phyloP scores from a whole-genome alignment of 257 asterid species.

The Anisodus tanguticus region DNA sequence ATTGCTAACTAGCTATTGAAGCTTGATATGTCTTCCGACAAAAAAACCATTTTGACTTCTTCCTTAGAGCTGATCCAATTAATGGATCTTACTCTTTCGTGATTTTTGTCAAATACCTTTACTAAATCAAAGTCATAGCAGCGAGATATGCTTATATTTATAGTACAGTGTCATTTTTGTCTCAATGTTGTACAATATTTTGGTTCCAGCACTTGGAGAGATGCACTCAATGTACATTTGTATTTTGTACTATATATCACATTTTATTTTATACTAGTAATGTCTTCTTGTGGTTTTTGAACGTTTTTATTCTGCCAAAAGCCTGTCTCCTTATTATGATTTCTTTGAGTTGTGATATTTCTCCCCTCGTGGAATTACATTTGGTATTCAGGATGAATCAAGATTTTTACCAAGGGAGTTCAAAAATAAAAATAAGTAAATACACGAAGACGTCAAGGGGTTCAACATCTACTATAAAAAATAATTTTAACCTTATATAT shows the following conservation, averaged over 20 bases:
- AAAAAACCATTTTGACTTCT: not conserved
- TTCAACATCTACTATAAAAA: no score
- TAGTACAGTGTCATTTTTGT: not conserved
- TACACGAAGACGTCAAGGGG: no score
- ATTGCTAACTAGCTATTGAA: not conserved
- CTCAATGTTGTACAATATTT: not conserved
- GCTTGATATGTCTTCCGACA: not conserved
- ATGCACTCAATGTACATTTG: not conserved
- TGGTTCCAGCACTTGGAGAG: not conserved
- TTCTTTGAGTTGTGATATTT: not conserved
- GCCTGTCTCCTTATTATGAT: not conserved
- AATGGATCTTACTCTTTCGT: not conserved
- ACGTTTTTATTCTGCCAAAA: slow-evolving; percentile 20
- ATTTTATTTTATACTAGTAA: not conserved
- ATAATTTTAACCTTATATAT: no score
- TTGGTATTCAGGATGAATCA: no score
- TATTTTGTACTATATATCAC: not conserved
- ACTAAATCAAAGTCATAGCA: not conserved
- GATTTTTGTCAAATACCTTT: not conserved
- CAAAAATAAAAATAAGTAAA: no score
- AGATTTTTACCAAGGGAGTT: no score
- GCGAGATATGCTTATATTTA: not conserved
- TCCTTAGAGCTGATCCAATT: not conserved
- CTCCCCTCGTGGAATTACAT: no score
- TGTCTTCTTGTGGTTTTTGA: not conserved